These are phyloP conservation scores for Cicer bijugum DNA, from an alignment of 306 rosid genomes.

Conservation along the genomic window DNA sequence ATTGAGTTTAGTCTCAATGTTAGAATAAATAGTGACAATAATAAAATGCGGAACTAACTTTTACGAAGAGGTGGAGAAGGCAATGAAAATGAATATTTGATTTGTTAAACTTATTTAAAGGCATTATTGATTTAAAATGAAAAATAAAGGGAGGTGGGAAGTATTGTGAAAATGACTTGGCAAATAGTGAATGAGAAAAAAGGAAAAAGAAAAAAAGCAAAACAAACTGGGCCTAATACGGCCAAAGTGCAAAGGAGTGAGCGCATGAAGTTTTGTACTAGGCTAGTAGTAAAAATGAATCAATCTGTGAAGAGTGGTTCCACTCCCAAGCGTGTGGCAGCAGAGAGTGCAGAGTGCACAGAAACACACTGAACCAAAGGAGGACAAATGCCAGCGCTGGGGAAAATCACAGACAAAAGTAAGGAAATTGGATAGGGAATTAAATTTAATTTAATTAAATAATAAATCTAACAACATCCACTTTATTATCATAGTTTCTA, in stretches of 20 bases:
- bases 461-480: neutral
- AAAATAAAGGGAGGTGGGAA: no score
- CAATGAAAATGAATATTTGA: no score
- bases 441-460: neutral
- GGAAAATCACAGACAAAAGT: neutral
- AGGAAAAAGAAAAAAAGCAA: no score
- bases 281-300: conserved; percentile 35
- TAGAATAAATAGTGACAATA: no score
- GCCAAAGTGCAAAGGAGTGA: conserved; percentile 40
- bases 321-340: conserved; percentile 67
- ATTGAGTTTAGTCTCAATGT: no score
- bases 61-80: no score
- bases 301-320: conserved; percentile 39
- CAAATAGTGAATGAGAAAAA: no score
- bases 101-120: no score
- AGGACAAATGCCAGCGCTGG: conserved; percentile 49
- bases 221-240: conserved; percentile 25
- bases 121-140: no score
- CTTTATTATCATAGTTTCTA: neutral
- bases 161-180: conserved; percentile 34
- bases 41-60: no score
- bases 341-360: conserved; percentile 38
- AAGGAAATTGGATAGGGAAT: neutral
- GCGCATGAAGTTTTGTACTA: conserved; percentile 13
- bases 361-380: conserved; percentile 39